Evolutionary conservation across 2,329 filamentous ascomycete species (phyloP), one percentile per base, ranked within the genome.

Genomic region (Colletotrichum coccodes): DNA sequence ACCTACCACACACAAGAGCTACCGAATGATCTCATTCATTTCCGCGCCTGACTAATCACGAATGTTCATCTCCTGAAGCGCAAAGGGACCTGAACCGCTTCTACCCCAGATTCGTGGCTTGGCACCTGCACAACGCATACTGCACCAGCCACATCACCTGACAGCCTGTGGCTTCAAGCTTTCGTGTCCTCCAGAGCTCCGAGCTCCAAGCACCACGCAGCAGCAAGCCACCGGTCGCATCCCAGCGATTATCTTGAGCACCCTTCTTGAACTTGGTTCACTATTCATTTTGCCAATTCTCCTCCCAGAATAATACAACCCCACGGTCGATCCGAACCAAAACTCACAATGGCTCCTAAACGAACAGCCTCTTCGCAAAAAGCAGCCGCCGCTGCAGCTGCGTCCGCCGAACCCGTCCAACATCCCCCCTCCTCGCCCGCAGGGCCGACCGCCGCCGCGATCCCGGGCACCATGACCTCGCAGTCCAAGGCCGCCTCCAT

Each of bases 261-360:
- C 60, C 44, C 57, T 61, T 18, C 46, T 64, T 54, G 21, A 46
- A 58, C 40, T 46, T 34, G 28, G 42, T 58, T 28, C 30, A 46
- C n/a, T 21, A 59, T 23, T 40, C n/a, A 46, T 44, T 57, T 57
- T 52, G 59, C 42, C 32, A 61, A 46, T 40, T 54, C 62, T 53
- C 70, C 56, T 49, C 49, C 58, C 52, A 64, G 36, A 42, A 32
- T 26, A 2, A 53, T 1, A 42, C 32, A 66, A 59, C 64, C 49
- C 46, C 60, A 49, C 63, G 63, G 58, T 36, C 59, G 30, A 60
- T 47, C 53, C 54, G 32, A 60, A 69, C 30, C 32, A 26, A 54
- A 26, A 46, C 46, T 30, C 44, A 74, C 58, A 74, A 86, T 88
- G 87, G 83, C 86, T 56, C 83, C 86, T 50, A 89, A 87, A 80